Evolutionary conservation across 2,329 filamentous ascomycete species (phyloP).

Genomic region (Metarhizium rileyi): DNA sequence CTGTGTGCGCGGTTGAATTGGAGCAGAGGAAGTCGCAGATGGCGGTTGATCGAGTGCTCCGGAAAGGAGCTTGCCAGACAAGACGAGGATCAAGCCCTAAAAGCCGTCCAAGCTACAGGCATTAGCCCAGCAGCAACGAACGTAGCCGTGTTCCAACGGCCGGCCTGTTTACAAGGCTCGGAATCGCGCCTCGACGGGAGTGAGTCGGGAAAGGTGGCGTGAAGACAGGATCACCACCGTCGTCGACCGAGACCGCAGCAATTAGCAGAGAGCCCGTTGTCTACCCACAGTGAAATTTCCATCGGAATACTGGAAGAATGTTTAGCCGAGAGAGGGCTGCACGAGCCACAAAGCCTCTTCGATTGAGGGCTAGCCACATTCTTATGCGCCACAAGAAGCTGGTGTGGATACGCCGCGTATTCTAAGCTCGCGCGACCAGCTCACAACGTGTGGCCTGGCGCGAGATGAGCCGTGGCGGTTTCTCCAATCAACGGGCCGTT

Average conservation of each 20-base stretch:
- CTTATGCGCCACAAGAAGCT: conserved; percentile 6
- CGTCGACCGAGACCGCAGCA: not conserved
- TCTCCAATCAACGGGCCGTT: conserved; percentile 41
- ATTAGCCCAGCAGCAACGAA: not conserved
- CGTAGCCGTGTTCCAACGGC: not conserved
- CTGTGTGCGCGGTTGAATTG: not conserved
- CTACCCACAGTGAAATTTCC: conserved; percentile 14
- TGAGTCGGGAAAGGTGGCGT: not conserved
- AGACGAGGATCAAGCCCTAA: not conserved
- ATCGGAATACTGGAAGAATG: conserved; percentile 14
- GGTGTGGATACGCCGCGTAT: conserved; percentile 1
- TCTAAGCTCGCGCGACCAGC: conserved; percentile 16
- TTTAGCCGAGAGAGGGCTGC: conserved; percentile 14
- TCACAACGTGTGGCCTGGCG: conserved; percentile 14
- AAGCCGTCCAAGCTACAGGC: not conserved
- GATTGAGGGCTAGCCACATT: conserved; percentile 1
- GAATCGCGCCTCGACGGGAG: not conserved
- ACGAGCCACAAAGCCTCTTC: conserved; percentile 10
- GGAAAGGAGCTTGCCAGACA: not conserved
- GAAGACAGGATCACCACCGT: not conserved
- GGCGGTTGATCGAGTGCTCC: not conserved
- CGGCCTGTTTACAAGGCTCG: not conserved
- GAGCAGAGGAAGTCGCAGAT: not conserved
- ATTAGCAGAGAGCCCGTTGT: not conserved
- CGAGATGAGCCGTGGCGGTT: conserved; percentile 9